phyloP scores from a whole-genome alignment of 73 alveolate species.

The Tetrahymena borealis region DNA sequence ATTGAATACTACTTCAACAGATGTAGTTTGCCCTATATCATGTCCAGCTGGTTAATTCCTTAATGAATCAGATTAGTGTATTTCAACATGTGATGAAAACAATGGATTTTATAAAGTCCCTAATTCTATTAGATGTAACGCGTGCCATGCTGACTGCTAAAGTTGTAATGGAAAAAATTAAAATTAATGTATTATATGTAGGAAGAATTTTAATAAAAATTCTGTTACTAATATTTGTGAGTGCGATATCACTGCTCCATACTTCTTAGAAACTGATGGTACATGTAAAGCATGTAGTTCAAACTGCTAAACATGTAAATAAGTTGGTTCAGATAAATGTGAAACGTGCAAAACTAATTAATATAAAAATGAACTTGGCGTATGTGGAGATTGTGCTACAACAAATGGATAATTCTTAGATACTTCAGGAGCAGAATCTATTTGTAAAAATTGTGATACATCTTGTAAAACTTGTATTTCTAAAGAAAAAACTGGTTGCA shows the following conservation, averaged over 20 bases:
- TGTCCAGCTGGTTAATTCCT: background rate
- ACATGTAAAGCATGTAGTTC: background rate
- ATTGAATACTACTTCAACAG: background rate
- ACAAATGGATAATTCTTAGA: background rate
- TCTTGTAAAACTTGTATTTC: background rate
- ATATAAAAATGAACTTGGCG: background rate
- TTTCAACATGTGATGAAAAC: background rate
- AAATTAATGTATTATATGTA: background rate
- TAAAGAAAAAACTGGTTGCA: background rate
- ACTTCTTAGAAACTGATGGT: background rate
- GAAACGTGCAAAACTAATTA: background rate
- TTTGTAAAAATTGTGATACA: background rate
- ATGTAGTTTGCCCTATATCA: background rate
- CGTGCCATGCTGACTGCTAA: background rate
- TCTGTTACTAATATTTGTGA: background rate
- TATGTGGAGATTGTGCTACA: background rate
- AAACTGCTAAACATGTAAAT: background rate
- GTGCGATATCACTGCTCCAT: background rate
- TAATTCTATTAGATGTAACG: background rate
- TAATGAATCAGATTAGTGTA: background rate
- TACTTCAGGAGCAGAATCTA: background rate
- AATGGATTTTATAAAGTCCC: background rate
- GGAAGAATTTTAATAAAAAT: background rate
- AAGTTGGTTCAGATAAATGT: background rate
- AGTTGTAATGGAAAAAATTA: background rate